Conservation (phyloP, 2,329 filamentous ascomycete species). For the Sporothrix brunneoviolacea region DNA sequence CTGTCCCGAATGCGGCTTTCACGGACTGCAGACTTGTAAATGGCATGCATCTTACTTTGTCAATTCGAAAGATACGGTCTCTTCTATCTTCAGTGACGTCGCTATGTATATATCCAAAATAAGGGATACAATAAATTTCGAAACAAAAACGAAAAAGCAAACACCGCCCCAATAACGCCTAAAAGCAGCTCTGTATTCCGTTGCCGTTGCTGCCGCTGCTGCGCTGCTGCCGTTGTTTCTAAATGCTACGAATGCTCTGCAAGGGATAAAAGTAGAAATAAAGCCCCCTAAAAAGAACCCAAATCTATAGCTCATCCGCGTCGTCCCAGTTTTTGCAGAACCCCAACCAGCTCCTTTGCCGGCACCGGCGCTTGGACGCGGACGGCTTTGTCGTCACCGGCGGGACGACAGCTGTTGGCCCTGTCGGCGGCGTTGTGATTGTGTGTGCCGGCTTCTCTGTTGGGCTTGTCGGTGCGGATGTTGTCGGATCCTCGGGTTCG, state of each 20-base stretch:
- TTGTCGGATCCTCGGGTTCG: slow-evolving; percentile 7
- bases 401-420: slow-evolving; percentile 11
- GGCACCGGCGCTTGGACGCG: slow-evolving; percentile 27
- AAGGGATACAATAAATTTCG: too few species aligned
- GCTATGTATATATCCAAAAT: too few species aligned
- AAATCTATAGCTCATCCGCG: slow-evolving; percentile 19
- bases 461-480: slow-evolving; percentile 19
- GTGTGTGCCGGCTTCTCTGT: slow-evolving; percentile 14
- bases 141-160: too few species aligned
- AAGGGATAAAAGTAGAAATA: not conserved
- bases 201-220: not conserved
- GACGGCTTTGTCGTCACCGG: slow-evolving; percentile 17
- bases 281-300: not conserved
- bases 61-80: too few species aligned
- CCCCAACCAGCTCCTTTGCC: slow-evolving; percentile 35
- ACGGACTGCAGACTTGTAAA: too few species aligned
- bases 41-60: too few species aligned
- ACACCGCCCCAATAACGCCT: not conserved
- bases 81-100: too few species aligned
- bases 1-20: too few species aligned
- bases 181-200: not conserved
- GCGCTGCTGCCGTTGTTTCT: not conserved
- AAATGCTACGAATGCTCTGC: not conserved
- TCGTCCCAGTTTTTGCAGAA: slow-evolving; percentile 33
- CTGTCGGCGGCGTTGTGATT: slow-evolving; percentile 11